phyloP scores from a whole-genome alignment of 768 basidiomycete genomes.

The Russula compacta region DNA sequence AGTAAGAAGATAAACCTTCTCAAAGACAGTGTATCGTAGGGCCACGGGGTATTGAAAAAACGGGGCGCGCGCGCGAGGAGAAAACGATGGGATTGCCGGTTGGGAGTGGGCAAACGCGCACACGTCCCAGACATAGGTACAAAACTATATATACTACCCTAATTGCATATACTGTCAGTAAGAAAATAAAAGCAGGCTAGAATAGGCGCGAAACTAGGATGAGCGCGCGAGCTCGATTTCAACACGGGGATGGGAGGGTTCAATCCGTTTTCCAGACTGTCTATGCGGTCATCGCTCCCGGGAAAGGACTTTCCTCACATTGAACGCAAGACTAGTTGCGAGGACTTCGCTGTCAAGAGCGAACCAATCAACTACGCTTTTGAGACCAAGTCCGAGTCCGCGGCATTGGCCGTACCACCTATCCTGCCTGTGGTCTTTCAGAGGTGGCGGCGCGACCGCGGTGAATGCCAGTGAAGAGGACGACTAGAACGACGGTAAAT shows the following conservation, averaged over 20 bases:
- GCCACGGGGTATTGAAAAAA: conserved; percentile 36
- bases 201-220: too few relatives aligned
- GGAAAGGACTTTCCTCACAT: neutral
- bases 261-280: conserved; percentile 38
- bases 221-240: too few relatives aligned
- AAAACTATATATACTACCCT: too few relatives aligned
- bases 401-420: neutral
- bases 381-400: neutral
- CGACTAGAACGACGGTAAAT: conserved; percentile 35
- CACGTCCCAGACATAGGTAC: too few relatives aligned
- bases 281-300: conserved; percentile 19
- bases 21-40: conserved; percentile 52
- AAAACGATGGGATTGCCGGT: too few relatives aligned
- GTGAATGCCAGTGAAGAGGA: conserved; percentile 14
- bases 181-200: too few relatives aligned
- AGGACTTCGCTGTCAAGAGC: neutral
- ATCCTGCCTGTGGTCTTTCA: conserved; percentile 3
- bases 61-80: too few relatives aligned
- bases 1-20: conserved; percentile 37
- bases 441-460: conserved; percentile 15
- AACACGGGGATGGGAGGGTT: conserved; percentile 44
- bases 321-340: too few relatives aligned
- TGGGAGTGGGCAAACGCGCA: too few relatives aligned
- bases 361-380: too few relatives aligned
- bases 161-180: too few relatives aligned